These are phyloP conservation scores for Mycosphaerella sp. DNA, from an alignment of 2,329 filamentous ascomycete species.

Conservation along the genomic window DNA sequence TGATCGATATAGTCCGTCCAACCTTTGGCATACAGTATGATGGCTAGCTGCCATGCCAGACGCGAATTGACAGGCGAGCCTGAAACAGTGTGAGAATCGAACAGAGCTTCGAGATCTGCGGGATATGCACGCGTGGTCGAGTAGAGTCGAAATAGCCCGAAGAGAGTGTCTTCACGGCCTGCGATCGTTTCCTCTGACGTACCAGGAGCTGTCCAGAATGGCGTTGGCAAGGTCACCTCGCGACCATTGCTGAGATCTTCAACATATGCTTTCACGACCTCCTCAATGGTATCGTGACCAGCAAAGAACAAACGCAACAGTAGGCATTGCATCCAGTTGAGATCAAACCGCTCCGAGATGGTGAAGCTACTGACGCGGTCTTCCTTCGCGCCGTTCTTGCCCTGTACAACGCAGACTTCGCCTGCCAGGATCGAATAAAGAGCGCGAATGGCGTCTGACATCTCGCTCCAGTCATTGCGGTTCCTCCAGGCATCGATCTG, in stretches of 20 bases:
- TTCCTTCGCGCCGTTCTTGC: slow-evolving; percentile 68
- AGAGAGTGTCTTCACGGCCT: slow-evolving; percentile 69
- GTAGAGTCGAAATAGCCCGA: slow-evolving; percentile 71
- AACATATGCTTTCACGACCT: slow-evolving; percentile 67
- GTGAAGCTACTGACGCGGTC: slow-evolving; percentile 74
- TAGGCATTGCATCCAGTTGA: slow-evolving; percentile 93
- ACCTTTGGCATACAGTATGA: slow-evolving; percentile 40
- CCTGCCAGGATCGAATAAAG: slow-evolving; percentile 86
- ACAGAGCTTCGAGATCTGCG: slow-evolving; percentile 56
- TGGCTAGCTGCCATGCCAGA: slow-evolving; percentile 78
- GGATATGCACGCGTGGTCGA: slow-evolving; percentile 27
- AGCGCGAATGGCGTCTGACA: slow-evolving; percentile 74
- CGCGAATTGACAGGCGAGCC: slow-evolving; percentile 68
- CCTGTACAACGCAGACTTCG: slow-evolving; percentile 77
- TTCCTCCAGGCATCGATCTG: slow-evolving; percentile 83
- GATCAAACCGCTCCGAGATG: slow-evolving; percentile 73
- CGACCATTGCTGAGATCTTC: slow-evolving; percentile 64
- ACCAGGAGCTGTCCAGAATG: slow-evolving; percentile 48
- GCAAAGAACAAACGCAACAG: slow-evolving; percentile 88
- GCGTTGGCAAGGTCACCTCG: slow-evolving; percentile 63
- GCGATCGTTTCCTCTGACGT: slow-evolving; percentile 21
- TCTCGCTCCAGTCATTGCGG: slow-evolving; percentile 78
- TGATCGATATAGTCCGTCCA: slow-evolving; percentile 23
- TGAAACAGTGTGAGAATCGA: slow-evolving; percentile 71
- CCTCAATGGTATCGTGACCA: slow-evolving; percentile 59